phyloP scores from a whole-genome alignment of 192 early-diverging fungal genomes.

The Gonapodya prolifera region DNA sequence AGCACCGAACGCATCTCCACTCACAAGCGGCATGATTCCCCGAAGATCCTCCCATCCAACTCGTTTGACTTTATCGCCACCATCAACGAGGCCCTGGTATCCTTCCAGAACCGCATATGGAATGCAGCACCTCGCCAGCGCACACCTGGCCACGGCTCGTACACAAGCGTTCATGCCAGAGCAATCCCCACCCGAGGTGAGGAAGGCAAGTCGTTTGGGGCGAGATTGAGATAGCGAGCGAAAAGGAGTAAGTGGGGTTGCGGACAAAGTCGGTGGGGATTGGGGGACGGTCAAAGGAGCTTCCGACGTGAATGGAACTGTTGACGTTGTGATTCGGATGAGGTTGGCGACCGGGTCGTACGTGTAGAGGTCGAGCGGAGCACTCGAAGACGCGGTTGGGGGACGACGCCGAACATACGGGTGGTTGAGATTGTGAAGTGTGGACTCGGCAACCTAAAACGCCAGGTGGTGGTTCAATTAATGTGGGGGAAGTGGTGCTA shows the following conservation, averaged over 20 bases:
- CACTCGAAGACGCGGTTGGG: too few species aligned
- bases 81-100: slow-evolving; percentile 90
- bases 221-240: background rate
- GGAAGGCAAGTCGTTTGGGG: slow-evolving; percentile 73
- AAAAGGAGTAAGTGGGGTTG: slow-evolving; percentile 6
- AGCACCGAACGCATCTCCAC: slow-evolving; percentile 4
- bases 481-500: too few species aligned
- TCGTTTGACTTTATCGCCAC: slow-evolving; percentile 70
- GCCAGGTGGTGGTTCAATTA: too few species aligned
- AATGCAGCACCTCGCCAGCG: slow-evolving; percentile 66
- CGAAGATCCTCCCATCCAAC: slow-evolving; percentile 85
- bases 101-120: slow-evolving; percentile 90
- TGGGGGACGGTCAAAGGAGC: slow-evolving; percentile 18
- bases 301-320: slow-evolving; percentile 31
- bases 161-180: slow-evolving; percentile 98
- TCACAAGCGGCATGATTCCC: slow-evolving; percentile 60
- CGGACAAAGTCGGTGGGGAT: background rate
- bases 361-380: slow-evolving; percentile 33
- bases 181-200: slow-evolving; percentile 91
- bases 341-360: slow-evolving; percentile 75
- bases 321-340: slow-evolving; percentile 49
- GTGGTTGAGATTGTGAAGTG: too few species aligned
- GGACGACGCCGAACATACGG: too few species aligned
- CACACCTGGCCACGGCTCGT: slow-evolving; percentile 75
- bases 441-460: too few species aligned